phyloP scores from a whole-genome alignment of 352 stramenopile genomes.

The Globisporangium solare region DNA sequence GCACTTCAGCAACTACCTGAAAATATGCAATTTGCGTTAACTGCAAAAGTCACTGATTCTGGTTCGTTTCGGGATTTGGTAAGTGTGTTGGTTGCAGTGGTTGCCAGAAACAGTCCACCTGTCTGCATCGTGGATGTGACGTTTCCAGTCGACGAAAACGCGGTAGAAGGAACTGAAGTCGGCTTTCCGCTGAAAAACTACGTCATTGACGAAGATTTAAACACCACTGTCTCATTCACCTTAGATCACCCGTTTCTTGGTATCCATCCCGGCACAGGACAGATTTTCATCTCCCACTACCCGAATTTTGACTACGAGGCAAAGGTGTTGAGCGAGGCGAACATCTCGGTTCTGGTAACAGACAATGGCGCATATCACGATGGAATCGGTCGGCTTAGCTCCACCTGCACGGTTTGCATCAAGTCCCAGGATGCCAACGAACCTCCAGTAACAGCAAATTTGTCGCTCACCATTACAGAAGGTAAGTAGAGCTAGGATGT shows the following conservation, averaged over 20 bases:
- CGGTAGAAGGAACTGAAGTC: conserved; percentile 1
- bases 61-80: conserved; percentile 1
- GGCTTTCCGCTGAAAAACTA: conserved; percentile 2
- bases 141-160: conserved; percentile 7
- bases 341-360: conserved; percentile 17
- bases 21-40: not conserved
- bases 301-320: conserved; percentile 19
- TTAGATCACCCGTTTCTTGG: conserved; percentile 25
- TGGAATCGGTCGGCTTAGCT: conserved; percentile 18
- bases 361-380: conserved; percentile 32
- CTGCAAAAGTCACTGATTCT: conserved; percentile 6
- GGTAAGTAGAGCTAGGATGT: not conserved
- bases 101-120: conserved; percentile 9
- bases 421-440: conserved; percentile 21
- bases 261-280: conserved; percentile 16
- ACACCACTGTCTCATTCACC: conserved; percentile 19
- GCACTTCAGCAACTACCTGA: conserved; percentile 1
- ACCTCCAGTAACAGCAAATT: conserved; percentile 3
- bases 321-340: conserved; percentile 1
- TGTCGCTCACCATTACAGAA: conserved; percentile 9
- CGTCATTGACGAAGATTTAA: conserved; percentile 20
- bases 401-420: conserved; percentile 21
- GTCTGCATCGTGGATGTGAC: conserved; percentile 1
- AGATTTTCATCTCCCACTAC: conserved; percentile 20
- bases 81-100: not conserved